Conservation (phyloP, 208 protist genomes). For the Kentomonas sorsogonicus region DNA sequence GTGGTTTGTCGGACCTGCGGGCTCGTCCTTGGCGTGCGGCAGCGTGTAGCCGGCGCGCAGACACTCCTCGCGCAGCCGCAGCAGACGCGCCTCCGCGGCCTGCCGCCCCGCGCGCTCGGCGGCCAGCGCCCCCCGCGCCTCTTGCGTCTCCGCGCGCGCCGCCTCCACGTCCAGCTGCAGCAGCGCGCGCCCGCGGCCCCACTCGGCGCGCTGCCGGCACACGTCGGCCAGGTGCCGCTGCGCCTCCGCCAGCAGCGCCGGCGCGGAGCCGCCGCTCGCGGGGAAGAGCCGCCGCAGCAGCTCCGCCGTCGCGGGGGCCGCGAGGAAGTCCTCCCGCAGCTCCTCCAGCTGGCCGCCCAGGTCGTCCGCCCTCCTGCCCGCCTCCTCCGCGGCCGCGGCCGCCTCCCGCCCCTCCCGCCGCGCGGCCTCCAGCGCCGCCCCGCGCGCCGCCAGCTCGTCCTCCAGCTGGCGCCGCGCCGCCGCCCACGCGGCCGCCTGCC, state of each 20-base stretch:
- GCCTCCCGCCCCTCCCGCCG: conserved; percentile 7
- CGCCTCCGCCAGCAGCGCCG: too few species aligned
- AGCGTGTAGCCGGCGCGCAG: too few species aligned
- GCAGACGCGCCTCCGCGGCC: conserved; percentile 39
- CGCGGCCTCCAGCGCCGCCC: conserved; percentile 14
- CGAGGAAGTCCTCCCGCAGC: conserved; percentile 28
- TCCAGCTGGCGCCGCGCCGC: conserved; percentile 10
- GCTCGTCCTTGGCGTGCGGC: too few species aligned
- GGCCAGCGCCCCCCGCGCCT: conserved; percentile 14
- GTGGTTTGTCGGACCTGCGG: too few species aligned
- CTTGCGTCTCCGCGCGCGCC: conserved; percentile 15
- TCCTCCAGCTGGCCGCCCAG: conserved; percentile 19
- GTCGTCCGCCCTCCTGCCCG: conserved; percentile 5
- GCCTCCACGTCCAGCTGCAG: conserved; percentile 20
- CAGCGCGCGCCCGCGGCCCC: not conserved
- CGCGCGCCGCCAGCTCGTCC: conserved; percentile 18
- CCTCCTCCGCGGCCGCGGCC: conserved; percentile 12
- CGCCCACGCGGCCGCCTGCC: not conserved
- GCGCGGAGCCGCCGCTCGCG: too few species aligned
- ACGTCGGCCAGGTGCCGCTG: conserved; percentile 10
- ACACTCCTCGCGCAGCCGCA: too few species aligned
- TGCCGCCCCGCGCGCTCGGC: conserved; percentile 39
- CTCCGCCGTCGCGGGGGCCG: conserved; percentile 34
- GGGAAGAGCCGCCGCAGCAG: conserved; percentile 55
- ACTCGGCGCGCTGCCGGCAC: conserved; percentile 1